Base-by-base conservation (phyloP, 306 rosid species). In the Abrus precatorius region DNA sequence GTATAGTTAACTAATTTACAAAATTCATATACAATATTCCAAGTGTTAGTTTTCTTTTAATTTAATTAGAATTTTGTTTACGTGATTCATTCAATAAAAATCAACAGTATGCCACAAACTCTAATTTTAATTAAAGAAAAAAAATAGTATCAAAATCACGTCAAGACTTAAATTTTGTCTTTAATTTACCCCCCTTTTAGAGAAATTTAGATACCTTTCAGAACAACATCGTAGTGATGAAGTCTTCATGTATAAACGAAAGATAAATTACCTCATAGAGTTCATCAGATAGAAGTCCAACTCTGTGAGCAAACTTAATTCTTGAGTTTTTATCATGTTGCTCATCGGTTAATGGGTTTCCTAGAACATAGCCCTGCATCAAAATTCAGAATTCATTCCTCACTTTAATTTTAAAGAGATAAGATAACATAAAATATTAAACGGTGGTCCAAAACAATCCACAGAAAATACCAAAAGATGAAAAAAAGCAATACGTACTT, bases 231-330 rank as follows among this genome's bases (percentile, higher is more conserved):
- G 43, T 27, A 40, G 33, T 41, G 52, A 40, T 43, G 54, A 7
- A 45, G 43, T 67, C 38, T 9, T 67, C 28, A 44, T 20, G 0
- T 34, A 64, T 13, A 20, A 44, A 44, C 9, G 6, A 12, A 13
- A 67, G 34, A 66, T 44, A 32, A 6, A 40, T 20, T 77, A 83
- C 86, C 64, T 63, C 75, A 4, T 61, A 83, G 41, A 83, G 69
- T 12, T 83, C 79, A 63, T 77, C 65, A 1, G 86, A 72, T 44
- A 77, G 50, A 54, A 83, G 86, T 54, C 70, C 75, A 57, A 83
- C 12, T 44, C 83, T 73, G 50, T 71, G 55, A 28, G 86, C 75
- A 77, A 43, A 83, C 36, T 83, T 33, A 27, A 77, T 13, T 71
- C 69, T 40, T 3, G 83, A 30, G 69, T 72, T 72, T 3, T 6